Evolutionary conservation across 345 rosid genomes (phyloP), one percentile per base, ranked within the genome.

Genomic region (Gynandropsis gynandra): DNA sequence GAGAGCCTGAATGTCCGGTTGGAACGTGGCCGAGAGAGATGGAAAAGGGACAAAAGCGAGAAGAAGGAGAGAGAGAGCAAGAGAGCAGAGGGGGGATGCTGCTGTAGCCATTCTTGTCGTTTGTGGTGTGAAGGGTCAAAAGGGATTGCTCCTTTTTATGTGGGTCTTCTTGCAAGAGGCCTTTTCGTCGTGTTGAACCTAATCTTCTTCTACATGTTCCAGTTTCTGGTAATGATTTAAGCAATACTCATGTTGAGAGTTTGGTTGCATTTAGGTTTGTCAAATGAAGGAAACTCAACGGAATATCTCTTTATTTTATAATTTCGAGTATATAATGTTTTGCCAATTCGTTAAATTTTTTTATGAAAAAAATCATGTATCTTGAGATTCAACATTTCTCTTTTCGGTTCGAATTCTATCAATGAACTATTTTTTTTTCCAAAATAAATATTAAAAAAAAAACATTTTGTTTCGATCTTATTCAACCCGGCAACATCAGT

Each of bases 1-100:
- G 24, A 78, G 79, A 59, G 64, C 61, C 58, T 72, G 62, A 16
- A 58, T 54, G 16, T 81, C 85, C 0, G 80, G 53, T 21, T 52
- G 49, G 41, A 66, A 61, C 41, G 71, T 66, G 38, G 71, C 71
- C 48, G 71, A 66, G 19, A 66, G 52, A 48, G 59, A 56, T 54
- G 56, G 42, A 33, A 65, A 59, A 59, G 71, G 71, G 56, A 53
- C 4, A 53, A 17, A 19, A 36, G 59, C 44, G 50, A 65, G 55
- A 58, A 47, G 7, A 34, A 65, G 61, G 18, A 59, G 42, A 49
- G 59, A 48, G 27, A 59, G 54, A 8, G 64, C 51, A 48, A 58
- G 36, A 19, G 20, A 29, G 32, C 39, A 38, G 40, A 9, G 10
- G 9, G 33, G 34, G 15, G 62, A 64, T 57, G 63, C 37, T 40